phyloP scores from a whole-genome alignment of 257 asterid genomes.

The Phtheirospermum japonicum region DNA sequence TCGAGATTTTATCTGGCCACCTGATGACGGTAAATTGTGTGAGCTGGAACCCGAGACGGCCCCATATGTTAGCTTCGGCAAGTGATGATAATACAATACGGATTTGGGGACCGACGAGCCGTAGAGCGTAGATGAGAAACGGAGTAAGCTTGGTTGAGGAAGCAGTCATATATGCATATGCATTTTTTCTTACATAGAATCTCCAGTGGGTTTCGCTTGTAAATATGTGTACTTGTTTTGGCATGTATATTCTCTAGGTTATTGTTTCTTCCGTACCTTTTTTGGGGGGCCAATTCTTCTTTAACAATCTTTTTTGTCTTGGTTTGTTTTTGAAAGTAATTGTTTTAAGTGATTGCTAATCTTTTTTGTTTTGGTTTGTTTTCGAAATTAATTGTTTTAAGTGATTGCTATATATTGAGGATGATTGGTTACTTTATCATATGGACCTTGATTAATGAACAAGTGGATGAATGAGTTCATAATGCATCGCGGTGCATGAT shows the following conservation, averaged over 20 bases:
- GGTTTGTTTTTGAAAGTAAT: not conserved
- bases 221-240: conserved; percentile 23
- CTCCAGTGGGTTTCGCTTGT: conserved; percentile 23
- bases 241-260: conserved; percentile 29
- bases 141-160: not conserved
- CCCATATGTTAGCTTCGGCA: conserved; percentile 83
- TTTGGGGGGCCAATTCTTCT: not conserved
- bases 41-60: conserved; percentile 80
- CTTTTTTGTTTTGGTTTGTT: not conserved
- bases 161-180: conserved; percentile 12
- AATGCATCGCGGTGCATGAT: no score
- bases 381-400: not conserved
- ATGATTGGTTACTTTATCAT: no score
- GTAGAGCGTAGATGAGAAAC: conserved; percentile 29
- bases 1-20: conserved; percentile 79
- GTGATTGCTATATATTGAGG: no score
- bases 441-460: no score
- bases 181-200: conserved; percentile 18
- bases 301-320: not conserved
- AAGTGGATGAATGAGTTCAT: no score
- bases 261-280: not conserved
- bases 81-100: conserved; percentile 90
- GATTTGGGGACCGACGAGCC: conserved; percentile 81
- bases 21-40: conserved; percentile 77
- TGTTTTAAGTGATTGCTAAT: no score